A percentile compares a stretch with the other conserved stretches of the same genome.
Conservation (phyloP, 208 protist genomes). For the Vickermania ingenoplastis region DNA sequence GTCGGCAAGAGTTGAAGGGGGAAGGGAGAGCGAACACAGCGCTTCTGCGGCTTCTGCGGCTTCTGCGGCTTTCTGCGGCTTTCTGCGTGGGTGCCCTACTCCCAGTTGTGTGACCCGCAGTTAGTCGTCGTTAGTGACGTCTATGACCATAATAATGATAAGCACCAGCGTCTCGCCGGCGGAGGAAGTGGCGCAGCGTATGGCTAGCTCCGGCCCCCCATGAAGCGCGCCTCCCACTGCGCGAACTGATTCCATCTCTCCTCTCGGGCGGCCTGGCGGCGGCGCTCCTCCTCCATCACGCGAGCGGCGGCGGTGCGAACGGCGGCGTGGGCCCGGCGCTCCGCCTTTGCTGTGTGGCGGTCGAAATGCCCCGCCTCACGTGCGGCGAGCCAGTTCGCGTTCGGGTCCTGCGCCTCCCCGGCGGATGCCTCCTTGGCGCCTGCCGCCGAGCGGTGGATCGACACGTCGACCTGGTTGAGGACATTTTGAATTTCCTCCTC, state of each 20-base stretch:
- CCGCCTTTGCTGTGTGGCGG: slow-evolving; percentile 14
- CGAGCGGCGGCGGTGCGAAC: slow-evolving; percentile 17
- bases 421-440: background rate
- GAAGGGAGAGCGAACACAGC: background rate
- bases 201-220: too few species aligned
- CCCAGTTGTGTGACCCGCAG: background rate
- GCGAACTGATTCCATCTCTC: slow-evolving; percentile 57
- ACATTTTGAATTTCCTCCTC: slow-evolving; percentile 63
- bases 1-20: too few species aligned
- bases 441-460: background rate
- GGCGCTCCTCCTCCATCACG: slow-evolving; percentile 19
- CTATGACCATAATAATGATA: too few species aligned
- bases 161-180: too few species aligned
- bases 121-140: background rate
- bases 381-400: background rate
- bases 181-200: too few species aligned
- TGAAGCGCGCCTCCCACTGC: slow-evolving; percentile 37
- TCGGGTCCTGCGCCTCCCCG: background rate
- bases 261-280: slow-evolving; percentile 8
- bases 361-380: background rate
- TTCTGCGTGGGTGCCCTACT: background rate
- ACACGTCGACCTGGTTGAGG: slow-evolving; percentile 21
- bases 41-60: background rate
- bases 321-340: slow-evolving; percentile 24
- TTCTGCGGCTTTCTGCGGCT: background rate